Conservation (phyloP, 1,139 yeast species). For the Hansenula sp. region DNA sequence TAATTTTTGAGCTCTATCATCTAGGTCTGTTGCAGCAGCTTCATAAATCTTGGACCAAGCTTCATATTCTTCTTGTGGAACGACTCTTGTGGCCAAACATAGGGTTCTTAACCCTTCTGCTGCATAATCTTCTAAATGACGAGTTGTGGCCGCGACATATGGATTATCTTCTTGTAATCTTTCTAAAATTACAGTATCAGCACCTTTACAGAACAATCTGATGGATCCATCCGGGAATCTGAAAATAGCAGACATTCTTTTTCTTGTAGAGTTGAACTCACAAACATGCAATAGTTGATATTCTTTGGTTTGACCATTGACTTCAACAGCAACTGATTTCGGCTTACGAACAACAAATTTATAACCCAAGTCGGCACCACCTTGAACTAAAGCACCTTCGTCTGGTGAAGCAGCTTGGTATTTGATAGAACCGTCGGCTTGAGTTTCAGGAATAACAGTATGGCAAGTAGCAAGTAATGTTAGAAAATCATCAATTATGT, state of each 20-base stretch:
- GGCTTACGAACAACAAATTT: conserved; percentile 85
- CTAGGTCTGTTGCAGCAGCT: conserved; percentile 79
- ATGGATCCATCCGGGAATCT: conserved; percentile 93
- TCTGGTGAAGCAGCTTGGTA: conserved; percentile 99
- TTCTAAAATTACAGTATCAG: conserved; percentile 93
- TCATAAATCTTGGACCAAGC: conserved; percentile 60
- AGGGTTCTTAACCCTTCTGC: conserved; percentile 93
- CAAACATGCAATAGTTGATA: conserved; percentile 86
- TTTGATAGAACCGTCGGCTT: conserved; percentile 59
- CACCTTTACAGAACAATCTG: conserved; percentile 91
- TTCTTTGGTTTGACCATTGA: conserved; percentile 36
- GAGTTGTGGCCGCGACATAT: conserved; percentile 74
- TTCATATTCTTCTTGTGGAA: conserved; percentile 74
- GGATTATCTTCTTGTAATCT: conserved; percentile 75
- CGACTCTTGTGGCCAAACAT: conserved; percentile 83
- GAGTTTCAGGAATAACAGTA: conserved; percentile 91
- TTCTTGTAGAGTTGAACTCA: conserved; percentile 95
- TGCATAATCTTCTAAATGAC: conserved; percentile 95
- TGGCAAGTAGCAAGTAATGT: conserved; percentile 90
- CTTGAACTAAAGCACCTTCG: conserved; percentile 97
- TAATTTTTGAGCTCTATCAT: conserved; percentile 66
- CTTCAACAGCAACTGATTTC: conserved; percentile 66
- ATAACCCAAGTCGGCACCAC: conserved; percentile 88
- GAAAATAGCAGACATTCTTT: conserved; percentile 95
- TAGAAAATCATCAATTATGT: conserved; percentile 76